Percentiles rank a stretch among this genome's conserved stretches.
These are phyloP conservation scores for Penicillium sclerotiorum DNA, from an alignment of 2,329 filamentous ascomycete species.

Conservation along the genomic window DNA sequence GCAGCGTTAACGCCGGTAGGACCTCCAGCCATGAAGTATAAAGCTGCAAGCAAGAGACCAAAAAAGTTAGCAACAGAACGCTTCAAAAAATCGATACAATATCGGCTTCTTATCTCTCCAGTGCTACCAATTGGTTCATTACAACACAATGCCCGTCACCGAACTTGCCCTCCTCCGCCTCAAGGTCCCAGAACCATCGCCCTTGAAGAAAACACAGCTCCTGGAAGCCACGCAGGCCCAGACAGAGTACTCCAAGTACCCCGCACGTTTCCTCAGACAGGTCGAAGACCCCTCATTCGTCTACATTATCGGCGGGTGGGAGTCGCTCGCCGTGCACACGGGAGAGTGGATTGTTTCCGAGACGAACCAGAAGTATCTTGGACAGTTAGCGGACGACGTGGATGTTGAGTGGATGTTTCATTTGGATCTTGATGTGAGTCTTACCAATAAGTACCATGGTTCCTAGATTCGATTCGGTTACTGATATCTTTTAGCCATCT, in stretches of 20 bases:
- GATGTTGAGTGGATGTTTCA: slow-evolving; percentile 50
- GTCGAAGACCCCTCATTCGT: slow-evolving; percentile 46
- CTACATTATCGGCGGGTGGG: slow-evolving; percentile 53
- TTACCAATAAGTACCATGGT: background rate
- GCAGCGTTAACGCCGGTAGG: background rate
- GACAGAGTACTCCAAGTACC: slow-evolving; percentile 38
- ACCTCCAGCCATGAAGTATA: background rate
- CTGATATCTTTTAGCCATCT: slow-evolving; percentile 6
- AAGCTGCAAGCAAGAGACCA: background rate
- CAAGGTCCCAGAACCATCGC: background rate
- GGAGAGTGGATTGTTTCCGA: slow-evolving; percentile 46
- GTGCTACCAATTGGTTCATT: no score
- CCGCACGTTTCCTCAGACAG: slow-evolving; percentile 46
- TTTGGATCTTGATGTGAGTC: slow-evolving; percentile 40
- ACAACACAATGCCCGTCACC: slow-evolving; percentile 5
- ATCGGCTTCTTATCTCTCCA: no score
- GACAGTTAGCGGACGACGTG: slow-evolving; percentile 38
- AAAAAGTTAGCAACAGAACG: no score
- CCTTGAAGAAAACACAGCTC: slow-evolving; percentile 21
- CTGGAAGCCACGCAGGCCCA: slow-evolving; percentile 40
- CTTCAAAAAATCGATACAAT: no score
- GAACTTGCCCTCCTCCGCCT: slow-evolving; percentile 7
- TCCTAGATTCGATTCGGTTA: background rate
- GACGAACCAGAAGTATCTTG: slow-evolving; percentile 46
- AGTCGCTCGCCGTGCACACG: slow-evolving; percentile 45